Evolutionary conservation across 192 early-diverging fungal genomes (phyloP).

Genomic region (Coemansia umbellata): DNA sequence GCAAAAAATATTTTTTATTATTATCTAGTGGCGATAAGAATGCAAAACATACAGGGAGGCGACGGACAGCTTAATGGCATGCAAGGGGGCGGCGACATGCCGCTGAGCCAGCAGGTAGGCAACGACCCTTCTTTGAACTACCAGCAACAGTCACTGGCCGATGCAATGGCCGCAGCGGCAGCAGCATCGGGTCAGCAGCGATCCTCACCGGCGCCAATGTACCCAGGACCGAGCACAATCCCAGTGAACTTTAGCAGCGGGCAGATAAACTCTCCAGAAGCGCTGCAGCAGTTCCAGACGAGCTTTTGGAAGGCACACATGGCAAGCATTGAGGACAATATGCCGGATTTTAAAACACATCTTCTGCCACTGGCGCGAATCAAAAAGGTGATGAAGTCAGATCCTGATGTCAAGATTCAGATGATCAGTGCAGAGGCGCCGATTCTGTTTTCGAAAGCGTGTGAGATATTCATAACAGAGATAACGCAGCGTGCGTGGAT

Average conservation of each 20-base stretch:
- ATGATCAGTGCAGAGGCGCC: conserved; percentile 82
- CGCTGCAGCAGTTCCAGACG: conserved; percentile 43
- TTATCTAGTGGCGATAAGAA: background rate
- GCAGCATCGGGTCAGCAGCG: conserved; percentile 17
- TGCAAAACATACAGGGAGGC: conserved; percentile 20
- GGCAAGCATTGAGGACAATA: conserved; percentile 58
- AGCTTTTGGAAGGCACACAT: conserved; percentile 71
- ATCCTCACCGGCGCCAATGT: conserved; percentile 43
- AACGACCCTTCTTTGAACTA: conserved; percentile 20
- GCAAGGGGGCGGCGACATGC: conserved; percentile 11
- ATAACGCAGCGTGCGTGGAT: conserved; percentile 79
- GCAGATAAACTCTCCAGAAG: conserved; percentile 46
- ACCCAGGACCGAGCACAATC: conserved; percentile 43
- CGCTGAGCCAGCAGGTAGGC: conserved; percentile 9
- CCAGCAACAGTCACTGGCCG: conserved; percentile 39
- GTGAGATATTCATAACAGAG: conserved; percentile 96
- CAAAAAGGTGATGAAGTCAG: conserved; percentile 98
- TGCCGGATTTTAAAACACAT: conserved; percentile 87
- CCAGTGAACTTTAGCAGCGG: conserved; percentile 49
- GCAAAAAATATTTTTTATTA: background rate
- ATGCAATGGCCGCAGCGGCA: conserved; percentile 33
- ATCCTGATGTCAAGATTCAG: conserved; percentile 89
- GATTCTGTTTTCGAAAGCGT: conserved; percentile 92
- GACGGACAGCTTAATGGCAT: conserved; percentile 17
- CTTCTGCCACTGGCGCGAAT: conserved; percentile 88